Percentiles rank a stretch among this genome's conserved stretches.
phyloP scores from a whole-genome alignment of 1,139 yeast species.

The Candida pseudoviswanathii region DNA sequence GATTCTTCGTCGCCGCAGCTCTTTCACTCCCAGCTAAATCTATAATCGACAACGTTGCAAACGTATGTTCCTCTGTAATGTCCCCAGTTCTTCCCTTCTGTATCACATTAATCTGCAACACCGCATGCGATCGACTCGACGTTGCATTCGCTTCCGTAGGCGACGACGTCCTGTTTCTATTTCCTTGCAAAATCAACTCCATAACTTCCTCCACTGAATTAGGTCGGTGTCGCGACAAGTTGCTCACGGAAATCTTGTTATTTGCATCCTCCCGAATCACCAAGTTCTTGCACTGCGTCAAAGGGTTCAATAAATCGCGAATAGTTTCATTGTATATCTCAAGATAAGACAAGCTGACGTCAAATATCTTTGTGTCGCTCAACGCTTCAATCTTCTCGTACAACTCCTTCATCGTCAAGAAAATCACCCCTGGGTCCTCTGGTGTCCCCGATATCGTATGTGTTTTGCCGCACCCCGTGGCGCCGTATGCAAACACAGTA shows the following conservation, averaged over 20 bases:
- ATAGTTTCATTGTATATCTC: conserved; percentile 92
- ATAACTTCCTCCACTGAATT: conserved; percentile 71
- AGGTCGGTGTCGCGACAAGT: conserved; percentile 68
- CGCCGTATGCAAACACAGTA: conserved; percentile 93
- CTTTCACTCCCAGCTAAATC: conserved; percentile 96
- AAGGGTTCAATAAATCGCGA: conserved; percentile 71
- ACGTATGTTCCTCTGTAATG: conserved; percentile 65
- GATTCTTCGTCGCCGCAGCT: conserved; percentile 84
- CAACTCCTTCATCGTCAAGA: conserved; percentile 75
- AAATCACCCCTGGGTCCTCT: conserved; percentile 77
- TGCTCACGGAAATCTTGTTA: conserved; percentile 70
- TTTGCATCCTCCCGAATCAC: conserved; percentile 73
- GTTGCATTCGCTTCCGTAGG: conserved; percentile 91
- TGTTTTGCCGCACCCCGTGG: conserved; percentile 95
- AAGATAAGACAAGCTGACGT: conserved; percentile 69
- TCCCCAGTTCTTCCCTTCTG: conserved; percentile 67
- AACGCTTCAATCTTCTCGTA: conserved; percentile 60
- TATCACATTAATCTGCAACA: conserved; percentile 74
- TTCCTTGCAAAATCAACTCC: conserved; percentile 75
- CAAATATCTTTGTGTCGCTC: conserved; percentile 57
- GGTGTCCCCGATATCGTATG: conserved; percentile 83
- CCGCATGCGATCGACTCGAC: conserved; percentile 92
- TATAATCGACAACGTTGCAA: conserved; percentile 81
- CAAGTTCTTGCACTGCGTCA: conserved; percentile 45
- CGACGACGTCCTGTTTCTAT: conserved; percentile 74